Percentiles rank a stretch among this genome's conserved stretches.
phyloP scores from a whole-genome alignment of 176 grass and related monocot species.

The Echinochloa phyllopogon region DNA sequence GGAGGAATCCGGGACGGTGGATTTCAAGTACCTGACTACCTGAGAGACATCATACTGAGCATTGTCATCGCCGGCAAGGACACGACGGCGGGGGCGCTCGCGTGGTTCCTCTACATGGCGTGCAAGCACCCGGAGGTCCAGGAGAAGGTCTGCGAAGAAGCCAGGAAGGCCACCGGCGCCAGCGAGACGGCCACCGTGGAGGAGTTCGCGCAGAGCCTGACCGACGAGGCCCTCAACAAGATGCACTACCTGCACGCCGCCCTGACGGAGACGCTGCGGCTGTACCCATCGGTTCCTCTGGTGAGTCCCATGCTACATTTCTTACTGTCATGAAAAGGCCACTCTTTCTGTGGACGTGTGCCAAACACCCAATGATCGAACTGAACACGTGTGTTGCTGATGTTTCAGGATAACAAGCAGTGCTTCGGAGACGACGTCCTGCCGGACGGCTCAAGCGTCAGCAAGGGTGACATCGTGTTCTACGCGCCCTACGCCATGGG shows the following conservation, averaged over 20 bases:
- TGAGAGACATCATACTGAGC: slow-evolving; percentile 68
- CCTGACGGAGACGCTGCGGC: slow-evolving; percentile 61
- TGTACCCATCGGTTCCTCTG: slow-evolving; percentile 65
- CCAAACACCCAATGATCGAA: neutral
- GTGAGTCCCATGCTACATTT: slow-evolving; percentile 25
- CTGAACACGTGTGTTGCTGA: neutral
- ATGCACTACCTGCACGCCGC: slow-evolving; percentile 73
- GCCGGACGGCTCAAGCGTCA: slow-evolving; percentile 55
- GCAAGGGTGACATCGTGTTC: slow-evolving; percentile 66
- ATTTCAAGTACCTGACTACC: slow-evolving; percentile 61
- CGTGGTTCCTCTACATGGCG: slow-evolving; percentile 79
- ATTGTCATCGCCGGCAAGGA: slow-evolving; percentile 76
- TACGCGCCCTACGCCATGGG: slow-evolving; percentile 79
- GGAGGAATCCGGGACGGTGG: slow-evolving; percentile 39
- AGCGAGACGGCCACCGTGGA: slow-evolving; percentile 27
- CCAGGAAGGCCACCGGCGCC: neutral
- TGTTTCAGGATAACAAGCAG: slow-evolving; percentile 63
- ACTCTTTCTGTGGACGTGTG: neutral
- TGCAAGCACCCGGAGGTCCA: slow-evolving; percentile 65
- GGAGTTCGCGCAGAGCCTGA: slow-evolving; percentile 54
- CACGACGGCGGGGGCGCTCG: slow-evolving; percentile 48
- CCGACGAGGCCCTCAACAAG: slow-evolving; percentile 65
- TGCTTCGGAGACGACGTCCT: slow-evolving; percentile 65
- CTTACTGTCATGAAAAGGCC: neutral
- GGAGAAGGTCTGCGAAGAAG: slow-evolving; percentile 57